A percentile compares a stretch with the other conserved stretches of the same genome.
Evolutionary conservation across 495 filamentous ascomycete species (phyloP).

Genomic region (Penicillium maclennaniae): DNA sequence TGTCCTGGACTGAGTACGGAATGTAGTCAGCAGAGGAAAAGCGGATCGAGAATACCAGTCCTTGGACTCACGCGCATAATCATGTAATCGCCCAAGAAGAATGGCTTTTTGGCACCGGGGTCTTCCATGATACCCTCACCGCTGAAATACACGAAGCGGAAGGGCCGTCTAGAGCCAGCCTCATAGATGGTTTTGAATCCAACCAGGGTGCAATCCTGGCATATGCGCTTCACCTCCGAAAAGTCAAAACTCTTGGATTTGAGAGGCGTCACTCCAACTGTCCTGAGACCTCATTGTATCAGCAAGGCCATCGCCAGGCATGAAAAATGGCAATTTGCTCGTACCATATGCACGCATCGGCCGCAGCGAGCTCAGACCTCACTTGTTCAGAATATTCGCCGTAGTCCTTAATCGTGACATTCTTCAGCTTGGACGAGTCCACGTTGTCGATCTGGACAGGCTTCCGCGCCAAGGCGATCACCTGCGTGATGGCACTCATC

Average conservation of each 20-base stretch:
- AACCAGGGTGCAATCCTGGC: conserved; percentile 37
- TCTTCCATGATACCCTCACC: conserved; percentile 38
- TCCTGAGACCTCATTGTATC: not conserved
- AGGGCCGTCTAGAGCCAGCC: conserved; percentile 11
- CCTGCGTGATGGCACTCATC: conserved; percentile 32
- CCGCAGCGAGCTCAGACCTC: conserved; percentile 37
- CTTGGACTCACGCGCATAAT: conserved; percentile 30
- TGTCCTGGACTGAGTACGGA: conserved; percentile 33
- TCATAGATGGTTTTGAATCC: conserved; percentile 37
- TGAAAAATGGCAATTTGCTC: not conserved
- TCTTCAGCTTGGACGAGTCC: conserved; percentile 35
- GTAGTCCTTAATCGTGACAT: conserved; percentile 39
- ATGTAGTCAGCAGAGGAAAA: not conserved
- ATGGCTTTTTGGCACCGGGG: conserved; percentile 27
- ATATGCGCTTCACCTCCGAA: conserved; percentile 39
- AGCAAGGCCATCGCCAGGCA: not conserved
- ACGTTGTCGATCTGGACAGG: conserved; percentile 25
- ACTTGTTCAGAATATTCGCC: conserved; percentile 38
- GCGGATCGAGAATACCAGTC: not conserved
- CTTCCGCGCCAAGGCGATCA: conserved; percentile 41
- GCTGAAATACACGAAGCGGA: conserved; percentile 47
- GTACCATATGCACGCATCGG: conserved; percentile 54
- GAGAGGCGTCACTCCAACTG: conserved; percentile 39
- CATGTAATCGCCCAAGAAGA: conserved; percentile 32
- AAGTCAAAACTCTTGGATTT: conserved; percentile 31